A percentile compares a stretch with the other conserved stretches of the same genome.
Evolutionary conservation across 441 rosid genomes (phyloP).

Genomic region (Oxalis stricta): DNA sequence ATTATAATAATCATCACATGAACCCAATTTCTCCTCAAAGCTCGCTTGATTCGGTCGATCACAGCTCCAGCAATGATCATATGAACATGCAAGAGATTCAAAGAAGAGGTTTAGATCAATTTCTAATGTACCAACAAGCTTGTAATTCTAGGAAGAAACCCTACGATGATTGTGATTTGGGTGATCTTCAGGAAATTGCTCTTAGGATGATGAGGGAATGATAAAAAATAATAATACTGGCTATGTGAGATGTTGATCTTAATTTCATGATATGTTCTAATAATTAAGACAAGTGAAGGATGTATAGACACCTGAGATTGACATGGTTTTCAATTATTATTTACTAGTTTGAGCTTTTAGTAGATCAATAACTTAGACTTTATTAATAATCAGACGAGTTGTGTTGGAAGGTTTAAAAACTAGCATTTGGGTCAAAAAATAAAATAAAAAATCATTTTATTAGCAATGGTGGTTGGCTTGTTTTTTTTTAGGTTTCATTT

Average conservation of each 20-base stretch:
- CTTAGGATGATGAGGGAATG: conserved; percentile 71
- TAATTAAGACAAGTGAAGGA: no score
- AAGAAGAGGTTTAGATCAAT: conserved; percentile 33
- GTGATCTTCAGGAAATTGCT: conserved; percentile 92
- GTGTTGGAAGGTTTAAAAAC: no score
- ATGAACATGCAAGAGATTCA: conserved; percentile 29
- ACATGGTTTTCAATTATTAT: no score
- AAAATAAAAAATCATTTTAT: no score
- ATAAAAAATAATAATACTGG: conserved; percentile 1
- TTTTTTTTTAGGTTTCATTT: no score
- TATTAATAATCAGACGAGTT: background rate
- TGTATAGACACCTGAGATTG: conserved; percentile 15
- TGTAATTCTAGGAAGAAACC: conserved; percentile 43
- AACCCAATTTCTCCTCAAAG: conserved; percentile 63
- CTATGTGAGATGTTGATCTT: background rate
- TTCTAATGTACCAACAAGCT: conserved; percentile 33
- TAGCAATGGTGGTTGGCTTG: conserved; percentile 8
- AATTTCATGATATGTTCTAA: background rate
- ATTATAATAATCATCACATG: conserved; percentile 10
- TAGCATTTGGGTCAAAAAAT: no score
- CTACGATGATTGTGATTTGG: conserved; percentile 28
- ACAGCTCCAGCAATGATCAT: conserved; percentile 16
- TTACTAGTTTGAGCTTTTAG: no score
- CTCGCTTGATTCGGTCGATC: conserved; percentile 44
- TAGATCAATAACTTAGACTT: no score